Conservation (phyloP, 441 rosid genomes). For the Euphorbia schlechtendalii region DNA sequence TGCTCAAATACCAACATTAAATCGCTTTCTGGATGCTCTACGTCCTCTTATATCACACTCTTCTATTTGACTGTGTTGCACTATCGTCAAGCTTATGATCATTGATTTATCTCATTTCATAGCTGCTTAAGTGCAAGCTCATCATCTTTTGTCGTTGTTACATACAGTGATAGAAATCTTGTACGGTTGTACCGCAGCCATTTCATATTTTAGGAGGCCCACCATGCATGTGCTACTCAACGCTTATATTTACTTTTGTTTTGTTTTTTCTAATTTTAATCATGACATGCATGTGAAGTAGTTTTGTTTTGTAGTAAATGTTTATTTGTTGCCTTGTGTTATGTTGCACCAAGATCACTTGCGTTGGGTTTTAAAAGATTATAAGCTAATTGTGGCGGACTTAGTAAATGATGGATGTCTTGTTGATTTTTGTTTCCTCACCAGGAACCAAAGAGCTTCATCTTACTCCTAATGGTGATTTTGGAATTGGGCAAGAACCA, state of each 20-base stretch:
- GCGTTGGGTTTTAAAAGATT: neutral
- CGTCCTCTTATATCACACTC: neutral
- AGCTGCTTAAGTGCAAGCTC: neutral
- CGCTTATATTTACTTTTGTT: no score
- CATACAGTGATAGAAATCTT: neutral
- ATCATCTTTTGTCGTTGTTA: neutral
- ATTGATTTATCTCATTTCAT: neutral
- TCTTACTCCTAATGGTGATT: constrained; percentile 42
- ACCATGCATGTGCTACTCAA: no score
- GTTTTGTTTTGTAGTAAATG: neutral
- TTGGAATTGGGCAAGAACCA: constrained; percentile 56
- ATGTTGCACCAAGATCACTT: neutral
- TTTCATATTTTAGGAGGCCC: neutral
- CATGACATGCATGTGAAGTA: neutral
- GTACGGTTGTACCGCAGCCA: neutral
- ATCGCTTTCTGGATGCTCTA: neutral
- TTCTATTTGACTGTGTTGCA: neutral
- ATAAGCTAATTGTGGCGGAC: neutral
- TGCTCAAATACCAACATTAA: neutral
- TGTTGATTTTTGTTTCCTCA: constrained; percentile 3
- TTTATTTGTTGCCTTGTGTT: neutral
- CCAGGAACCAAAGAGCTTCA: constrained; percentile 35
- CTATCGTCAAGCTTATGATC: neutral
- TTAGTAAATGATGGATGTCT: neutral
- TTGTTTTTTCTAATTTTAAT: no score